Conservation (phyloP, 2,329 filamentous ascomycete species). For the Aureobasidium sp. region DNA sequence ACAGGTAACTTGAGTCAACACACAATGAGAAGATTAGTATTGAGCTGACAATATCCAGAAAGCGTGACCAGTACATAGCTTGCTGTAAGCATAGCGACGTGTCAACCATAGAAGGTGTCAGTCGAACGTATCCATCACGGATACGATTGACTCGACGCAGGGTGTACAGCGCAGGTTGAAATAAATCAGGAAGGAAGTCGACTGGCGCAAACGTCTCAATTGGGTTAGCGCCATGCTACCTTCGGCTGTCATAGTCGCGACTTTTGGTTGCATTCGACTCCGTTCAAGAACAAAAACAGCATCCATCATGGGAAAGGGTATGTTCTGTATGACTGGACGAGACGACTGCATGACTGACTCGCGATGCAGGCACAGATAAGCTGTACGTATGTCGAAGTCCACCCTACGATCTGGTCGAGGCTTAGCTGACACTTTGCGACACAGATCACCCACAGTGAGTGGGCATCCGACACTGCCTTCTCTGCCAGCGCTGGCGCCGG, state of each 20-base stretch:
- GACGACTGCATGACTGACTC: not conserved
- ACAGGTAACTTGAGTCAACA: not conserved
- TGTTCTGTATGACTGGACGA: not conserved
- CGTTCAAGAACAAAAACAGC: not conserved
- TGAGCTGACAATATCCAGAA: too few relatives aligned
- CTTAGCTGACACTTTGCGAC: not conserved
- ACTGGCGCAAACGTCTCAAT: not conserved
- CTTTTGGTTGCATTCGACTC: constrained; percentile 14
- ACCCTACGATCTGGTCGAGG: constrained; percentile 7
- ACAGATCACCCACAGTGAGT: constrained; percentile 96
- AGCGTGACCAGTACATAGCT: not conserved
- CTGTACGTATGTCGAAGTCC: constrained; percentile 39
- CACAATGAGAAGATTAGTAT: not conserved
- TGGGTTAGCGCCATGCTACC: constrained; percentile 1
- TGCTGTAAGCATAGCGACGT: not conserved
- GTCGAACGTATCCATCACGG: too few relatives aligned
- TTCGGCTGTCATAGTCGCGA: not conserved
- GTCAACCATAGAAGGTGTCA: too few relatives aligned
- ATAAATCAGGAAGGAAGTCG: not conserved
- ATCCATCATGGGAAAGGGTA: constrained; percentile 31
- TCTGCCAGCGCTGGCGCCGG: constrained; percentile 81
- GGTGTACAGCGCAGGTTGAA: not conserved
- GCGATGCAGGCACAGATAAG: constrained; percentile 37
- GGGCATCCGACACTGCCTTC: constrained; percentile 91
- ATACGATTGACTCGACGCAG: not conserved